A percentile compares a stretch with the other conserved stretches of the same genome.
Conservation (phyloP, 306 rosid species). For the Casuarina equisetifolia region DNA sequence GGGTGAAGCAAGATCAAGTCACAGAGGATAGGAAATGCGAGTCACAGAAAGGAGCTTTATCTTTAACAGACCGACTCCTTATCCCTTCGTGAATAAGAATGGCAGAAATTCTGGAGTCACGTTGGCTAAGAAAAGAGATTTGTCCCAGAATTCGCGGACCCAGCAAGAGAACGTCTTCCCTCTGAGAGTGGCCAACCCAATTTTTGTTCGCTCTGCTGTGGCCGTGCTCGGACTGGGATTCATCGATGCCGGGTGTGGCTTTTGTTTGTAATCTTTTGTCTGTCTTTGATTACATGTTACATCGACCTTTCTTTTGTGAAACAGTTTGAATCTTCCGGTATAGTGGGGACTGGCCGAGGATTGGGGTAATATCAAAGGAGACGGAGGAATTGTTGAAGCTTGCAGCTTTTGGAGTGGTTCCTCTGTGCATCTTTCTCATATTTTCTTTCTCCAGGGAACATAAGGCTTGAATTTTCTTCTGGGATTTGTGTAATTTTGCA, state of each 20-base stretch:
- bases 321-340: conserved; percentile 52
- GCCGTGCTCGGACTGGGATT: conserved; percentile 77
- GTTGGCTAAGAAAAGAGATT: no score
- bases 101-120: no score
- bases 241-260: conserved; percentile 71
- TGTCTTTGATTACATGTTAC: neutral
- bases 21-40: no score
- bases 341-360: conserved; percentile 96
- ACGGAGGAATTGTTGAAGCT: conserved; percentile 62
- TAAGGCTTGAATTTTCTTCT: conserved; percentile 31
- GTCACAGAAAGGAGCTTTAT: no score
- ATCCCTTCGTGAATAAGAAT: no score
- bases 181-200: conserved; percentile 31
- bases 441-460: conserved; percentile 34
- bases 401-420: conserved; percentile 76
- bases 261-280: neutral
- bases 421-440: conserved; percentile 59
- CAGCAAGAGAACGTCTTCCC: no score
- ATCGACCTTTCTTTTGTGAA: neutral
- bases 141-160: no score
- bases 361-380: conserved; percentile 72
- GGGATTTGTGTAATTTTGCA: conserved; percentile 5
- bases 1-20: no score
- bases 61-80: no score
- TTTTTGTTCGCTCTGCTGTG: conserved; percentile 55